Evolutionary conservation across 108 stramenopile species (phyloP), one percentile per base, ranked within the genome.

Genomic region (Skeletonema grethae): DNA sequence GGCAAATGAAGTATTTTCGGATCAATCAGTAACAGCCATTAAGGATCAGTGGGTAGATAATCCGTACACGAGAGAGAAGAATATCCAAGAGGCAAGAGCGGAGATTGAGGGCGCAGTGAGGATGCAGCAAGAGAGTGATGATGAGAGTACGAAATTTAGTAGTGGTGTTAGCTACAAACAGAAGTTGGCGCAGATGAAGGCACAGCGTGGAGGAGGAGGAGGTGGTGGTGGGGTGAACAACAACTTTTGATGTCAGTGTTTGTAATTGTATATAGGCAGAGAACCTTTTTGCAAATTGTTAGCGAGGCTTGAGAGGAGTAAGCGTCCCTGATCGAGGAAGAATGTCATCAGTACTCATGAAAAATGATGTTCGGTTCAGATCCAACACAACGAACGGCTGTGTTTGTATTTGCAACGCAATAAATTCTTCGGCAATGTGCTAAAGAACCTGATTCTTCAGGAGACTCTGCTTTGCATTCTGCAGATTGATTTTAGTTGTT

Each of bases 1-100:
- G 15, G 86, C 90, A 32, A 78, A 94, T 63, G 36, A 66, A n/a
- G 90, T 90, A 1, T 89, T 91, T 73, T 72, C 61, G 5, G 89
- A 94, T 76, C 80, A 72, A 4, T 63, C 71, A 8, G 82, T 94
- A 15, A 67, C 79, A 61, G 41, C 67, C 22, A 79, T 94, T 39
- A 66, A 73, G 25, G 84, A 83, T n/a, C 57, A 75, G 16, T 69
- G 88, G 72, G 28, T 56, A 6, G 65, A 78, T 20, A 93, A 93
- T 78, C 92, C 92, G 11, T 88, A 93, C 72, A 70, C 90, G 20
- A 77, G 79, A 43, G 77, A 82, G 70, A 64, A 75, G 39, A 43
- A 85, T 41, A 36, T 36, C 9, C 74, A 77, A 29, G 75, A 79
- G 57, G 63, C 81, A 35, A 55, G 61, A 12, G 43, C 7, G 28